Percentiles rank a stretch among this genome's conserved stretches.
Evolutionary conservation across 139 green algal species (phyloP).

Genomic region (Closterium sp.): DNA sequence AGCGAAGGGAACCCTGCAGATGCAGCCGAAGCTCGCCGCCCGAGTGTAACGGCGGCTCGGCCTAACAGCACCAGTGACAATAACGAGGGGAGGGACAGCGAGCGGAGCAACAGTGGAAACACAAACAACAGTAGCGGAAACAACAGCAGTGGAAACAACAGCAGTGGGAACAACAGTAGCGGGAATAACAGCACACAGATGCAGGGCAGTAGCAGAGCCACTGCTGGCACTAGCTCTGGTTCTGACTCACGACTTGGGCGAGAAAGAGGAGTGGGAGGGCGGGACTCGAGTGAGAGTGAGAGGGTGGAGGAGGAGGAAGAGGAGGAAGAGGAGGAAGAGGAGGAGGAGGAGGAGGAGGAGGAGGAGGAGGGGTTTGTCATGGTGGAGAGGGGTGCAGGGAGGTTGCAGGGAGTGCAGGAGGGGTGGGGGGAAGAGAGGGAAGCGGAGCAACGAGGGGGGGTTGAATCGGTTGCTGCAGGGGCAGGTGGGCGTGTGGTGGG

Average conservation of each 20-base stretch:
- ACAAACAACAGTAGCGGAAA: neutral
- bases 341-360: neutral
- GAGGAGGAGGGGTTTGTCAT: neutral
- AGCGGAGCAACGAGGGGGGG: neutral
- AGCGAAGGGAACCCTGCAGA: neutral
- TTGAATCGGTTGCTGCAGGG: neutral
- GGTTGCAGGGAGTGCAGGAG: conserved; percentile 2
- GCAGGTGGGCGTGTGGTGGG: neutral
- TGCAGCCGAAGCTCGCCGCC: too few relatives aligned
- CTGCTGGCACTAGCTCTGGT: neutral
- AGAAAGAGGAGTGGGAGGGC: neutral
- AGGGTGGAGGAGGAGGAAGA: neutral
- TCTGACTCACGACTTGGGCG: neutral
- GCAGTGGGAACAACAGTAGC: neutral
- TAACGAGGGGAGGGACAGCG: conserved; percentile 4
- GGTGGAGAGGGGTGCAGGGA: neutral
- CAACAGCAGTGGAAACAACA: neutral
- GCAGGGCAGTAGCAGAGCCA: neutral
- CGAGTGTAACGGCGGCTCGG: neutral
- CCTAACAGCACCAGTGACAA: neutral
- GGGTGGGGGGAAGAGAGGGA: neutral
- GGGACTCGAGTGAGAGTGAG: neutral
- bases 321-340: neutral
- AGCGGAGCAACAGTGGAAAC: neutral
- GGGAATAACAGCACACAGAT: neutral